phyloP scores from a whole-genome alignment of 169 alveolate genomes.

The Besnoitia besnoiti region DNA sequence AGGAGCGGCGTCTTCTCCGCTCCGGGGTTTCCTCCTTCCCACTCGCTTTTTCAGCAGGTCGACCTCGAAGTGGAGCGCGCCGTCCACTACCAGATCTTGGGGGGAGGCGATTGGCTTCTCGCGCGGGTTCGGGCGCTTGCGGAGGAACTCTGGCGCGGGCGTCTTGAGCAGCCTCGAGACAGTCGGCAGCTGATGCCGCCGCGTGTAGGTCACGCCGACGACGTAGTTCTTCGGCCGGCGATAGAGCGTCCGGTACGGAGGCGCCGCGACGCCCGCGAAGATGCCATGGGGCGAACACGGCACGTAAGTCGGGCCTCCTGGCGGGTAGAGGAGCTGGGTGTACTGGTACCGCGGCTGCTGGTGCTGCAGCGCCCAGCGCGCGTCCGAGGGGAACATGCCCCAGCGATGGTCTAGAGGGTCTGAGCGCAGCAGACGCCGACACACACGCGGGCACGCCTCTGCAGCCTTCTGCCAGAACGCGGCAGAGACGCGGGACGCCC shows the following conservation, averaged over 20 bases:
- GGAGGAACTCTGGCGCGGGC: background rate
- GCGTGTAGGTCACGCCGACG: background rate
- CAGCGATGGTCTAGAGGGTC: background rate
- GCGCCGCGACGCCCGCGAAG: background rate
- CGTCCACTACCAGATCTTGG: background rate
- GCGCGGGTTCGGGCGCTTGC: background rate
- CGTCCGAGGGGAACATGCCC: background rate
- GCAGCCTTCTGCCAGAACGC: no score
- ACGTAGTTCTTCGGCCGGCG: background rate
- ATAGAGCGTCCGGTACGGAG: constrained; percentile 16
- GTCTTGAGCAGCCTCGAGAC: background rate
- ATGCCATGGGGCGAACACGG: background rate
- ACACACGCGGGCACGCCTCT: no score
- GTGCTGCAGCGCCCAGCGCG: background rate
- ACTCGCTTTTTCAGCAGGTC: background rate
- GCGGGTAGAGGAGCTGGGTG: background rate
- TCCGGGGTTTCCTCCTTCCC: background rate
- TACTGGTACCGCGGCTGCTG: background rate
- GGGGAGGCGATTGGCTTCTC: background rate
- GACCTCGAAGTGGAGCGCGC: background rate
- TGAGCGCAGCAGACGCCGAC: background rate
- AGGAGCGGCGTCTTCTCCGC: no score
- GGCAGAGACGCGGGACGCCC: background rate
- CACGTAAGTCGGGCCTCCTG: background rate
- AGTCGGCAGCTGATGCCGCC: background rate